Percentiles rank a stretch among this genome's conserved stretches.
phyloP scores from a whole-genome alignment of 2,329 filamentous ascomycete species.

The Lojkania enalia region DNA sequence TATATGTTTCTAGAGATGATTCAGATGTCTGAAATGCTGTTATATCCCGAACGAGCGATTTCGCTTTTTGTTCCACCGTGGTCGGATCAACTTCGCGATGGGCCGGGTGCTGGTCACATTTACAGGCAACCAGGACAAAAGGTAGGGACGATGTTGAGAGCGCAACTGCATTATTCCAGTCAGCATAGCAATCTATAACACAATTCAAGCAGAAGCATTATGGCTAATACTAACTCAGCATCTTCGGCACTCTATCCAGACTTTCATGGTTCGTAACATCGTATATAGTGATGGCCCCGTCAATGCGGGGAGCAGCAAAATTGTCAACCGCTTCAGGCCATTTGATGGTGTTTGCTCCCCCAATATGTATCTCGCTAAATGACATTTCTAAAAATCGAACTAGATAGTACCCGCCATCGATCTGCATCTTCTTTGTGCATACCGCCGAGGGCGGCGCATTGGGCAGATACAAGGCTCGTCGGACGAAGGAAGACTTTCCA shows the following conservation, averaged over 20 bases:
- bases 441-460: slow-evolving; percentile 47
- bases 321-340: slow-evolving; percentile 64
- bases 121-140: slow-evolving; percentile 81
- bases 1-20: slow-evolving; percentile 70
- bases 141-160: slow-evolving; percentile 74
- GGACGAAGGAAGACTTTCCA: slow-evolving; percentile 64
- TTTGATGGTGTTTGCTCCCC: slow-evolving; percentile 56
- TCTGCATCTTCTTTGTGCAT: slow-evolving; percentile 57
- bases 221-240: slow-evolving; percentile 68
- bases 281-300: slow-evolving; percentile 84
- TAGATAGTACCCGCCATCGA: slow-evolving; percentile 59
- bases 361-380: slow-evolving; percentile 57
- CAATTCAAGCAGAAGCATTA: no score
- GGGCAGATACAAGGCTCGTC: slow-evolving; percentile 59
- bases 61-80: slow-evolving; percentile 66
- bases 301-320: slow-evolving; percentile 71
- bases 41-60: slow-evolving; percentile 63
- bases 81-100: slow-evolving; percentile 72
- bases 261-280: slow-evolving; percentile 80
- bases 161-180: slow-evolving; percentile 61
- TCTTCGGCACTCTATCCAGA: slow-evolving; percentile 72
- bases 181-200: slow-evolving; percentile 23
- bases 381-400: slow-evolving; percentile 62
- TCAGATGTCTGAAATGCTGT: slow-evolving; percentile 74
- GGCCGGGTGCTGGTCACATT: slow-evolving; percentile 78